phyloP scores from a whole-genome alignment of 75 land plant genomes.

The Pinus tabuliformis region DNA sequence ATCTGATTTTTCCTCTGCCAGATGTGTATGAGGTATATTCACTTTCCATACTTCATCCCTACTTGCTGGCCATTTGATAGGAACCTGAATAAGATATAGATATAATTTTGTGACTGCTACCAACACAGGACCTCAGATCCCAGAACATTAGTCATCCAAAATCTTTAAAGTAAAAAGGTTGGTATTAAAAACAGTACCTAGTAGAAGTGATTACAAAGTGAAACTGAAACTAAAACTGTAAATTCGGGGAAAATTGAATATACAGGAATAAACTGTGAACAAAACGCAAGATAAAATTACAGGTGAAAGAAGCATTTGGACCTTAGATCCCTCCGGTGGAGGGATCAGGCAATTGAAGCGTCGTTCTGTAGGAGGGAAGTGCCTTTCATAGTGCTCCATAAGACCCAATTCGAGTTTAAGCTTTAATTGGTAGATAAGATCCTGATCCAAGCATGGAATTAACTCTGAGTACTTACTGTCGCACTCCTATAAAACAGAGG shows the following conservation, averaged over 20 bases:
- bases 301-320: constrained; percentile 1
- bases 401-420: constrained; percentile 68
- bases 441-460: constrained; percentile 86
- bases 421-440: constrained; percentile 51
- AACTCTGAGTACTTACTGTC: constrained; percentile 68
- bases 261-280: too few species aligned
- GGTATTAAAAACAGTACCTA: too few species aligned
- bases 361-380: constrained; percentile 78
- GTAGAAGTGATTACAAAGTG: too few species aligned
- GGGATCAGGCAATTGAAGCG: constrained; percentile 87
- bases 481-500: constrained; percentile 54
- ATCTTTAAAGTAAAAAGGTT: too few species aligned
- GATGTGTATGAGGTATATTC: constrained; percentile 88
- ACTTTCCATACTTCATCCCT: constrained; percentile 93
- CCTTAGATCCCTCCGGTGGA: constrained; percentile 92
- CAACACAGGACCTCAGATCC: too few species aligned
- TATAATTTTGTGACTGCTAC: too few species aligned
- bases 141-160: too few species aligned
- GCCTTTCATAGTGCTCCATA: constrained; percentile 96
- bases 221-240: too few species aligned
- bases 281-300: too few species aligned
- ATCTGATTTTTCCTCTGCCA: constrained; percentile 87
- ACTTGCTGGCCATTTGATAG: constrained; percentile 89
- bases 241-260: too few species aligned
- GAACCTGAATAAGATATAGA: constrained; percentile 39